Evolutionary conservation across 441 rosid genomes (phyloP).

Genomic region (Theobroma grandiflorum): DNA sequence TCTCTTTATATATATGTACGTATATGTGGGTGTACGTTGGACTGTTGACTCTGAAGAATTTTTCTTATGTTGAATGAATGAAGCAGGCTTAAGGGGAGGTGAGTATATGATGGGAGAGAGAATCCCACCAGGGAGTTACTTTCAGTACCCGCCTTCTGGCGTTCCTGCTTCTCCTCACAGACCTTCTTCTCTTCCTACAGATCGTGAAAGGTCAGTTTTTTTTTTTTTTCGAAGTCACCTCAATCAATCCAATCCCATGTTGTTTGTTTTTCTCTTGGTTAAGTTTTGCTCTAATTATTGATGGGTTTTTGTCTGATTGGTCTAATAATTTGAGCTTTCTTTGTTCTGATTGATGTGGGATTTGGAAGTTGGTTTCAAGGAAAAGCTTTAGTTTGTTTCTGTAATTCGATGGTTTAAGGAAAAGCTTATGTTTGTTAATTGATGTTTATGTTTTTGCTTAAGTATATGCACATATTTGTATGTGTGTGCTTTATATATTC

Average conservation of each 20-base stretch:
- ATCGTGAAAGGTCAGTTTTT: slow-evolving; percentile 78
- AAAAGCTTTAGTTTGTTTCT: neutral
- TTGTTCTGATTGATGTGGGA: neutral
- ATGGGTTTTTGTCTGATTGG: slow-evolving; percentile 15
- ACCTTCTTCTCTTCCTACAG: slow-evolving; percentile 71
- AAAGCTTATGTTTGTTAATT: neutral
- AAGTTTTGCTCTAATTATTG: slow-evolving; percentile 22
- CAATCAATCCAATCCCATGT: slow-evolving; percentile 2
- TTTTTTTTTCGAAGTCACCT: slow-evolving; percentile 5
- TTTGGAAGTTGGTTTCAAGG: neutral
- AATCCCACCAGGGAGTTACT: slow-evolving; percentile 87
- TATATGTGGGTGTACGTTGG: slow-evolving; percentile 15
- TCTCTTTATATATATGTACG: neutral
- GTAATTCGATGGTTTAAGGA: neutral
- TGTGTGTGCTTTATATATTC: neutral
- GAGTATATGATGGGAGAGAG: slow-evolving; percentile 80
- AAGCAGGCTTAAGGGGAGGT: slow-evolving; percentile 2
- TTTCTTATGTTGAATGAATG: slow-evolving; percentile 3
- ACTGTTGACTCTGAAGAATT: slow-evolving; percentile 29
- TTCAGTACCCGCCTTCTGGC: slow-evolving; percentile 85
- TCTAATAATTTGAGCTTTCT: slow-evolving; percentile 11
- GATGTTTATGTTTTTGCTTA: neutral
- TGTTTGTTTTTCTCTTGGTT: slow-evolving; percentile 24
- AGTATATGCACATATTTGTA: neutral
- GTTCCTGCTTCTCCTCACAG: slow-evolving; percentile 90